Evolutionary conservation across 495 filamentous ascomycete species (phyloP).

Genomic region (Hamigera avellanea): DNA sequence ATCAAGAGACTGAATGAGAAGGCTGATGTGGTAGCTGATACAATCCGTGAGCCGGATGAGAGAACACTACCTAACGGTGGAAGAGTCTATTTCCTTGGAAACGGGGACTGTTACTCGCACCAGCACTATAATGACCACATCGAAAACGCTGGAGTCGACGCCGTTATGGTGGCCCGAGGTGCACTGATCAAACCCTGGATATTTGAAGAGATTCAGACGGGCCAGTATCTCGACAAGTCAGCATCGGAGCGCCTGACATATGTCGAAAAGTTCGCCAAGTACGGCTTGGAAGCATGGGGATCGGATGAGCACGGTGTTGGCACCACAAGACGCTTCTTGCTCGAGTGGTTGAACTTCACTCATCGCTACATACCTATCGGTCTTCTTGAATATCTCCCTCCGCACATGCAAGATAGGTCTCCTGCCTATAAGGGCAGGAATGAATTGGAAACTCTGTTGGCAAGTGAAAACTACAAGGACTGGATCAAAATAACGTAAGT

Average conservation of each 20-base stretch:
- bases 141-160: conserved; percentile 64
- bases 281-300: conserved; percentile 89
- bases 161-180: conserved; percentile 83
- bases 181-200: conserved; percentile 95
- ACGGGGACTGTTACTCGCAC: conserved; percentile 93
- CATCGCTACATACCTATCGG: conserved; percentile 86
- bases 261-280: conserved; percentile 77
- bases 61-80: conserved; percentile 48
- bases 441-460: conserved; percentile 84
- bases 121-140: conserved; percentile 75
- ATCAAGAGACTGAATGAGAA: conserved; percentile 65
- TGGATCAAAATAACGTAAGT: conserved; percentile 97
- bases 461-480: conserved; percentile 82
- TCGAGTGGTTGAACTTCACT: conserved; percentile 92
- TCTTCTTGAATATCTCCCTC: conserved; percentile 75
- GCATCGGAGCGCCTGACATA: conserved; percentile 75
- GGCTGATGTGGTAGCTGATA: conserved; percentile 55
- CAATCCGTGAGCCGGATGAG: conserved; percentile 60
- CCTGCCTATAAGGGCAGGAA: conserved; percentile 72
- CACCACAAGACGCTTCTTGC: conserved; percentile 74
- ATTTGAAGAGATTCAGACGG: conserved; percentile 86
- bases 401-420: conserved; percentile 75
- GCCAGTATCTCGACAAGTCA: conserved; percentile 92
- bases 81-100: conserved; percentile 82
- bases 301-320: conserved; percentile 88